Base-by-base conservation (phyloP, 371 early-diverging fungal genomes). In the Mucor piriformis region DNA sequence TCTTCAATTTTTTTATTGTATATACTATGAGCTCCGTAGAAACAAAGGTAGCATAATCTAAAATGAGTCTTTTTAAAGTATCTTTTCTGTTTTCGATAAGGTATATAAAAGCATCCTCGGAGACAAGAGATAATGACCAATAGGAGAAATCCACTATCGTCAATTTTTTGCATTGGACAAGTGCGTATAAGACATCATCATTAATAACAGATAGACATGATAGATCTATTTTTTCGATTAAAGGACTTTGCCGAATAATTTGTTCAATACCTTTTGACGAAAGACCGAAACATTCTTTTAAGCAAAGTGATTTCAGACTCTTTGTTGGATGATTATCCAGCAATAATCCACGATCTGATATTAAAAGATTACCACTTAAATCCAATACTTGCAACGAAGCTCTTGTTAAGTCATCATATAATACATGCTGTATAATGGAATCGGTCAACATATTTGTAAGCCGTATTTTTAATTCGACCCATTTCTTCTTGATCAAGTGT, bases 1-100 rank as follows among this genome's bases (percentile, higher is more conserved):
- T 56, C 53, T 61, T 66, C 38, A 66, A 40, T 42, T 61, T 52
- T 12, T 35, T 61, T 12, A 44, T 61, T 12, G 52, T 49, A 37
- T 38, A 54, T 15, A 37, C 23, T 6, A 54, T 21, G 2, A 54
- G 5, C 15, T 54, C 54, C 7, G 37, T 21, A 15, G 65, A 50
- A 10, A 54, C 37, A 21, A 34, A 21, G 3, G 50, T 55, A 4
- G 38, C n/a, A 11, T 24, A 32, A 32, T 61, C 56, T 6, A 64
- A 32, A 24, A 40, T 24, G n/a, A 59, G 23, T 13, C 34, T 34
- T 29, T 55, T 47, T 15, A 64, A 34, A 6, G 49, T 59, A 18
- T 43, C 18, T 12, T 29, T 43, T 13, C 44, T 42, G 27, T 50
- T 33, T 7, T 56, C 40, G 8, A 55, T 50, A n/a, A 56, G 25